A percentile compares a stretch with the other conserved stretches of the same genome.
Conservation (phyloP, 73 alveolate species). For the Paramecium pentaurelia region DNA sequence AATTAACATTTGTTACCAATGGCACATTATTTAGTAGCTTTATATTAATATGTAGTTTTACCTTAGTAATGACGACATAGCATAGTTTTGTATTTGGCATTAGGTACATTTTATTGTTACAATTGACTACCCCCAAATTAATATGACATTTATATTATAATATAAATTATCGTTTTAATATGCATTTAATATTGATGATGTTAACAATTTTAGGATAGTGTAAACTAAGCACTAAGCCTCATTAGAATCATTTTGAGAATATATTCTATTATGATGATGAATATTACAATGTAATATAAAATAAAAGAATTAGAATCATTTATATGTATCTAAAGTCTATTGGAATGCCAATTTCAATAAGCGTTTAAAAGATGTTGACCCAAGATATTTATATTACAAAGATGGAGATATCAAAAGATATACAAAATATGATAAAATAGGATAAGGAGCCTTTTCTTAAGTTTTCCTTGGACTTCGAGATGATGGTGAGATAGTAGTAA, state of each 20-base stretch:
- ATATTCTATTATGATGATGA: neutral
- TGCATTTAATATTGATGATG: neutral
- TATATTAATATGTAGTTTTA: neutral
- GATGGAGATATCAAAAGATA: slow-evolving; percentile 63
- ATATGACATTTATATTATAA: neutral
- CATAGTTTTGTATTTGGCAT: neutral
- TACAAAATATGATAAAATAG: slow-evolving; percentile 71
- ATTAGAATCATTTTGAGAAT: neutral
- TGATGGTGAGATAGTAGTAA: slow-evolving; percentile 68
- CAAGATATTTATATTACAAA: neutral
- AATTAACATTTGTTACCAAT: slow-evolving; percentile 22
- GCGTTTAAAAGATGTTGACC: slow-evolving; percentile 24
- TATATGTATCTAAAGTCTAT: slow-evolving; percentile 3
- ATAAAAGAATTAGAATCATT: neutral
- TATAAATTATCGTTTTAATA: neutral
- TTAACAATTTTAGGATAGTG: neutral
- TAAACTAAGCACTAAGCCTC: neutral
- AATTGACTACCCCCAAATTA: neutral
- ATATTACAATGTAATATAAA: neutral
- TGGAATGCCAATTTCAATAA: slow-evolving; percentile 45
- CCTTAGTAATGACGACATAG: neutral
- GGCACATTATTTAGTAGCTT: slow-evolving; percentile 11
- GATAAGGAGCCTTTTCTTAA: slow-evolving; percentile 82
- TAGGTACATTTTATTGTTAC: neutral
- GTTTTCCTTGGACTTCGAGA: slow-evolving; percentile 75